phyloP scores from a whole-genome alignment of 2,329 filamentous ascomycete genomes.

The Malbranchea cinnamomea region DNA sequence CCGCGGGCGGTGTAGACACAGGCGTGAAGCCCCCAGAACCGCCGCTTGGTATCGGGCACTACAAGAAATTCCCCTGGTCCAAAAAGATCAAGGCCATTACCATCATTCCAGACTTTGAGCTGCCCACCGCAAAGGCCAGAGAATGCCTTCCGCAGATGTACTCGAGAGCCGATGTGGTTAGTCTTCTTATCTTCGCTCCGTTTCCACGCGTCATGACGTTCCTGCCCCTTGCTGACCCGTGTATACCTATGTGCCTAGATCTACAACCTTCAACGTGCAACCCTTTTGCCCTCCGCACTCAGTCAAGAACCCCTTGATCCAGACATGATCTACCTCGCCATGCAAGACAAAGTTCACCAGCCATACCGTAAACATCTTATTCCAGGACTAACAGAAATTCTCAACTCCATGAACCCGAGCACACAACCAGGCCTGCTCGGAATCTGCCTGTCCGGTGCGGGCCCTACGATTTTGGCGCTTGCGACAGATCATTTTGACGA shows the following conservation, averaged over 20 bases:
- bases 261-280: constrained; percentile 91
- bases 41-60: constrained; percentile 85
- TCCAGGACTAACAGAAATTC: constrained; percentile 77
- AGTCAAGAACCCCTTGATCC: constrained; percentile 82
- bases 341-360: constrained; percentile 98
- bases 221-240: not conserved
- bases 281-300: constrained; percentile 75
- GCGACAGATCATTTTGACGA: constrained; percentile 79
- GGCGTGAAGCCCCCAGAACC: constrained; percentile 74
- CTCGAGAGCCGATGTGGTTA: constrained; percentile 64
- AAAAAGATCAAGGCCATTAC: constrained; percentile 92
- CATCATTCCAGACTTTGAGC: constrained; percentile 91
- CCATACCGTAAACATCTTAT: constrained; percentile 87
- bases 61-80: constrained; percentile 90
- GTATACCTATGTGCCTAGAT: constrained; percentile 18
- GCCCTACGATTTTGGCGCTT: constrained; percentile 84
- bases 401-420: constrained; percentile 77
- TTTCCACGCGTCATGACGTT: not conserved
- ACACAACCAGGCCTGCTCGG: constrained; percentile 79
- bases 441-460: constrained; percentile 87
- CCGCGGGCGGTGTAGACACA: constrained; percentile 81
- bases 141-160: constrained; percentile 72
- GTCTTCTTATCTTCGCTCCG: constrained; percentile 18
- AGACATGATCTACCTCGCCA: constrained; percentile 87
- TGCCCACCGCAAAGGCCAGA: constrained; percentile 82